Evolutionary conservation across 2,329 filamentous ascomycete species (phyloP), one percentile per base, ranked within the genome.

Genomic region (Pseudocercospora crystallina): DNA sequence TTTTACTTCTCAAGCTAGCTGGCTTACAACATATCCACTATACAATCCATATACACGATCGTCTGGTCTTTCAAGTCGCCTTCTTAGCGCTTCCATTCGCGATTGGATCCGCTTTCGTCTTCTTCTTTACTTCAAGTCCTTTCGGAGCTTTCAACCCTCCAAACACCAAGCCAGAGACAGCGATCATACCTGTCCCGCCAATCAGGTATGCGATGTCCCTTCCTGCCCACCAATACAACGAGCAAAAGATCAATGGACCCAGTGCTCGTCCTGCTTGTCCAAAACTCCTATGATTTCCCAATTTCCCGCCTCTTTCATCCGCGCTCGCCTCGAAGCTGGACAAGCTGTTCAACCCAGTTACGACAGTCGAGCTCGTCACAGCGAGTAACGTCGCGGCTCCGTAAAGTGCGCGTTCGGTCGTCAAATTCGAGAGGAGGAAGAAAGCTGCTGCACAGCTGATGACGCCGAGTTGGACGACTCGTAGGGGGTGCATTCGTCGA

Each of bases 141-240:
- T 58, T 56, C 3, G 88, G 88, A 14, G 84, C 78, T 72, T 85
- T 89, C 56, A 96, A 71, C 0, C 80, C 81, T 14, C 81, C 78
- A 67, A 95, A 87, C 0, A 87, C 89, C 17, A 90, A 71, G 9
- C 77, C 78, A 38, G 81, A 80, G 9, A 97, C 91, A 1, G 77
- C 82, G 5, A 87, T 71, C 76, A 97, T 95, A 5, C 90, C 90
- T 10, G 82, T 77, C 0, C 89, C 87, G 3, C 94, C 94, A 62
- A 90, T 79, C 1, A 77, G 78, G 70, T 97, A 99, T 2, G 94
- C 94, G 9, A 84, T 79, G 66, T 95, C 87, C 40, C 94, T 79
- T 0, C 94, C 94, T 5, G 90, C 91, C 94, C 94, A 99, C 94
- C 94, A 99, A 74, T 99, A 99, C 49, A 99, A 77, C 42, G 89